Conservation (phyloP, 1,139 yeast species). For the Lodderomyces parapsilosis region DNA sequence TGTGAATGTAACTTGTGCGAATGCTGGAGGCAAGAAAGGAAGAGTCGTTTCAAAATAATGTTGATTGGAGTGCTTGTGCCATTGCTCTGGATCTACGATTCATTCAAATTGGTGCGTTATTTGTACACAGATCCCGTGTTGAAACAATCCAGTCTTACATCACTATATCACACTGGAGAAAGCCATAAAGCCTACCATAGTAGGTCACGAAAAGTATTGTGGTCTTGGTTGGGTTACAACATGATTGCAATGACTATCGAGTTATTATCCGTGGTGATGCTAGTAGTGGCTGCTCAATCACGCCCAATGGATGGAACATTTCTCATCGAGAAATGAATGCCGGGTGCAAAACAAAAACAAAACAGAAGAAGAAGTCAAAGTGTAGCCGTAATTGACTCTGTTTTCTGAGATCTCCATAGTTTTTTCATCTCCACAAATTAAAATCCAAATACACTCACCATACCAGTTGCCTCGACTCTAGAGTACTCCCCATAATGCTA, state of each 20-base stretch:
- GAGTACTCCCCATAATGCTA: constrained; percentile 13
- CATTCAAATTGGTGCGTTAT: not conserved
- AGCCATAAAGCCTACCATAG: constrained; percentile 10
- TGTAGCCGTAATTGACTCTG: not conserved
- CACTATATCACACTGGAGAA: not conserved
- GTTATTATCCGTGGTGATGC: constrained; percentile 2
- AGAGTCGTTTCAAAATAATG: constrained; percentile 10
- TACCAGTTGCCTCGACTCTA: constrained; percentile 4
- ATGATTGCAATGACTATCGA: constrained; percentile 14
- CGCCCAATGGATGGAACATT: not conserved
- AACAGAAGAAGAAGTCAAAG: not conserved
- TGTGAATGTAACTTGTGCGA: constrained; percentile 10
- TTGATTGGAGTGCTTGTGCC: constrained; percentile 24
- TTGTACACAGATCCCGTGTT: not conserved
- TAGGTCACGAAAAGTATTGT: constrained; percentile 9
- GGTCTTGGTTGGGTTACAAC: constrained; percentile 14
- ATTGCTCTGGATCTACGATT: constrained; percentile 18
- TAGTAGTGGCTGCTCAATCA: not conserved
- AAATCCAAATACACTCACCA: not conserved
- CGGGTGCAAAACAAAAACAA: not conserved
- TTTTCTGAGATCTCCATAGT: not conserved
- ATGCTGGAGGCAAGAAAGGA: constrained; percentile 5
- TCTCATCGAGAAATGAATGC: not conserved
- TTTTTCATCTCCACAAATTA: not conserved
- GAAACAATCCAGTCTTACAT: not conserved